These are phyloP conservation scores for Teunomyces atbi DNA, from an alignment of 805 yeast species.

Conservation along the genomic window DNA sequence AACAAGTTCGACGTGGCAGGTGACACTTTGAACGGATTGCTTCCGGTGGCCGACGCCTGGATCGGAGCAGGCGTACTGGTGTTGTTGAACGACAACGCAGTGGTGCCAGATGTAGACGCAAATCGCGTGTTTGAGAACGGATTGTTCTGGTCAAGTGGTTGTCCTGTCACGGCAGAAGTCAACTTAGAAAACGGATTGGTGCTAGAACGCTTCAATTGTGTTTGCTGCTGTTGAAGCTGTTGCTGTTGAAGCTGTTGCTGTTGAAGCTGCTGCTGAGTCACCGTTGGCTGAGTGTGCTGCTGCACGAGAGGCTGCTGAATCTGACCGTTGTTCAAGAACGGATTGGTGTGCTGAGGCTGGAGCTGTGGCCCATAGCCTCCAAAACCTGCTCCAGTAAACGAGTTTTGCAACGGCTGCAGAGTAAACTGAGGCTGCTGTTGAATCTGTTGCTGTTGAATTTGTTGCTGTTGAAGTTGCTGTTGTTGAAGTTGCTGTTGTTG, in stretches of 20 bases:
- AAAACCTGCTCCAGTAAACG: conserved; percentile 58
- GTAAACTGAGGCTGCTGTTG: conserved; percentile 10
- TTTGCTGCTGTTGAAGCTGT: conserved; percentile 4
- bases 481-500: not conserved
- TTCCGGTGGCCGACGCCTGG: conserved; percentile 43
- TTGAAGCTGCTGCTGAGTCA: conserved; percentile 12
- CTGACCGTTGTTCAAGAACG: conserved; percentile 9
- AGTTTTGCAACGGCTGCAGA: conserved; percentile 10
- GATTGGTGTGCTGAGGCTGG: conserved; percentile 11
- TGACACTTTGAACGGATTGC: conserved; percentile 59
- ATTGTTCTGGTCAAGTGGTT: conserved; percentile 24
- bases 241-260: conserved; percentile 16
- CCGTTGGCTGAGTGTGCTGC: no score
- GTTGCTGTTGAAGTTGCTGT: conserved; percentile 14
- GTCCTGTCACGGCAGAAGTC: conserved; percentile 16
- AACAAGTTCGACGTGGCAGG: conserved; percentile 34
- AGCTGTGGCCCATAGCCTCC: conserved; percentile 47
- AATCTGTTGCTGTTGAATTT: conserved; percentile 15
- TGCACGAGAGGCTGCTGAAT: not conserved
- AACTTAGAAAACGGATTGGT: conserved; percentile 37
- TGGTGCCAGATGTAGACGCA: conserved; percentile 28
- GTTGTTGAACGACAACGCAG: conserved; percentile 27
- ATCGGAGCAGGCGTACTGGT: conserved; percentile 24
- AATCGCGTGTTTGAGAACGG: conserved; percentile 47
- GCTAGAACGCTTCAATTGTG: conserved; percentile 22